phyloP scores from a whole-genome alignment of 345 rosid genomes.

The Aegle marmelos region DNA sequence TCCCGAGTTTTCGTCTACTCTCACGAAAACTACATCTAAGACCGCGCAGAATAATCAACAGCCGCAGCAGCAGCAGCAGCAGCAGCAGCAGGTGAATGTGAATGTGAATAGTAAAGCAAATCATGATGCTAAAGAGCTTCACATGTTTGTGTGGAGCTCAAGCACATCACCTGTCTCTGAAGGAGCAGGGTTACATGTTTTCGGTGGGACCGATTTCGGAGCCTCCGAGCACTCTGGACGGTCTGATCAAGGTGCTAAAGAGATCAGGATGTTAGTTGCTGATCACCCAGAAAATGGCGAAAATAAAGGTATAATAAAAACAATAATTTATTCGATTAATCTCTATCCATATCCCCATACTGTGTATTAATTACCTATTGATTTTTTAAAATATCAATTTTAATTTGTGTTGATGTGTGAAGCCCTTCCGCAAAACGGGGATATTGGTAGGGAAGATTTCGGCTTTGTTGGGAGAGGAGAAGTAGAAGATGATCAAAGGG shows the following conservation, averaged over 20 bases:
- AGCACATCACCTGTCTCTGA: slow-evolving; percentile 92
- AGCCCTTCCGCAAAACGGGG: slow-evolving; percentile 48
- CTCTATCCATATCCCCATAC: background rate
- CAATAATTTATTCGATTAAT: background rate
- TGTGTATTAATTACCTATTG: background rate
- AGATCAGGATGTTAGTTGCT: slow-evolving; percentile 82
- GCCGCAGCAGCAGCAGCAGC: slow-evolving; percentile 22
- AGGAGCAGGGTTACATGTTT: slow-evolving; percentile 63
- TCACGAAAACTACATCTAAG: slow-evolving; percentile 28
- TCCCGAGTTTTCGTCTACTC: slow-evolving; percentile 60
- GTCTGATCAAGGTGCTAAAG: slow-evolving; percentile 86
- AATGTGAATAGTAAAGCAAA: slow-evolving; percentile 40
- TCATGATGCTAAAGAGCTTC: slow-evolving; percentile 85
- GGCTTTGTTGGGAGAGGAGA: slow-evolving; percentile 53
- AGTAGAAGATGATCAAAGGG: slow-evolving; percentile 40
- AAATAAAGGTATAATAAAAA: slow-evolving; percentile 45
- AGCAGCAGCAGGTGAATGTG: slow-evolving; percentile 15
- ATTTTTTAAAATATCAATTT: background rate
- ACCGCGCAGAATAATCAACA: slow-evolving; percentile 21
- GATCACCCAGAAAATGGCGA: slow-evolving; percentile 80
- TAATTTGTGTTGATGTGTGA: slow-evolving; percentile 12
- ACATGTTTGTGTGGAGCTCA: slow-evolving; percentile 99
- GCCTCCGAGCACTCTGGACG: slow-evolving; percentile 65
- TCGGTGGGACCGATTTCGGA: slow-evolving; percentile 58
- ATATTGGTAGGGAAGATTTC: slow-evolving; percentile 48